These are phyloP conservation scores for Rutstroemia sp. DNA, from an alignment of 2,329 filamentous ascomycete species.

Conservation along the genomic window DNA sequence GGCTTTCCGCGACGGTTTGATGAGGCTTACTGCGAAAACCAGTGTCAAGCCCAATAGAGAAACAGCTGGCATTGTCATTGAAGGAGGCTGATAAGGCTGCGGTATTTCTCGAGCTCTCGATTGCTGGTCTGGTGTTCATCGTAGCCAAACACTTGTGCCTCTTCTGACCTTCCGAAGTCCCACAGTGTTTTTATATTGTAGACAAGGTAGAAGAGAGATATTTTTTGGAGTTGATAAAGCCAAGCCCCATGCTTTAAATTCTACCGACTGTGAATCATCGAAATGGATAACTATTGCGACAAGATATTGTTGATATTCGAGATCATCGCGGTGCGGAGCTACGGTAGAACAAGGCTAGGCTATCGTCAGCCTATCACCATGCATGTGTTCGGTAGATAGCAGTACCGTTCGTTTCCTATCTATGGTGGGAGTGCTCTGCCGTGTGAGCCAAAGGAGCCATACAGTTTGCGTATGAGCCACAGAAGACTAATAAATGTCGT, in stretches of 20 bases:
- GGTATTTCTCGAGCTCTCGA: conserved; percentile 68
- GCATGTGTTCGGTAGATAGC: too few species aligned
- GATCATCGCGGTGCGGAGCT: neutral
- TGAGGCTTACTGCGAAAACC: conserved; percentile 68
- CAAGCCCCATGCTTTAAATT: neutral
- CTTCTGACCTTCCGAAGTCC: too few species aligned
- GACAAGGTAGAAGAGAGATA: too few species aligned
- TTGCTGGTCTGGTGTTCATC: conserved; percentile 88
- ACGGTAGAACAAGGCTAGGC: neutral
- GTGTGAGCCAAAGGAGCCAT: too few species aligned
- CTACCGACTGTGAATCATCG: neutral
- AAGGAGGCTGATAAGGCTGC: conserved; percentile 78
- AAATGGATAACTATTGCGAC: neutral
- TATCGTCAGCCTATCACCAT: too few species aligned
- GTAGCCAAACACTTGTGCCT: too few species aligned
- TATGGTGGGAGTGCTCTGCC: too few species aligned
- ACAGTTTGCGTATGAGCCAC: too few species aligned
- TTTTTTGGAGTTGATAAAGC: neutral
- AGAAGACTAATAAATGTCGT: too few species aligned
- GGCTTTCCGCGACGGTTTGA: neutral
- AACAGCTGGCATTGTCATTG: conserved; percentile 78
- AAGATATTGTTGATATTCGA: neutral
- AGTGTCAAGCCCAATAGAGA: conserved; percentile 77
- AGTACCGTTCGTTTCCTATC: too few species aligned
- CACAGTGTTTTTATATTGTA: too few species aligned